Conservation (phyloP, 305 asterid species). For the Fraxinus xanthoxyloides region DNA sequence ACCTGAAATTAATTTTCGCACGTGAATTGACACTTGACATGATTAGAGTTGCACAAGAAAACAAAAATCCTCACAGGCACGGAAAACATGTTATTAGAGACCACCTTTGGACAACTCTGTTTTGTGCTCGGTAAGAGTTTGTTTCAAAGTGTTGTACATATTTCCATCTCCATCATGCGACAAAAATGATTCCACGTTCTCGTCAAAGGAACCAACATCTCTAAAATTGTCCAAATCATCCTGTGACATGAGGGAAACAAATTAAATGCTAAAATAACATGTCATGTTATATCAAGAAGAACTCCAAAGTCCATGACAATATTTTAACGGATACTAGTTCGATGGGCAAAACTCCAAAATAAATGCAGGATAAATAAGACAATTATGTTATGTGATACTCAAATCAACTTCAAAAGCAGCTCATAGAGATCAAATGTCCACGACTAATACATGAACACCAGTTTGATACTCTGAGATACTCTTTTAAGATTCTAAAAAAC, state of each 20-base stretch:
- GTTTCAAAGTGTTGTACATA: conserved; percentile 75
- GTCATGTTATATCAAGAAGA: background rate
- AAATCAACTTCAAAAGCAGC: background rate
- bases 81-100: background rate
- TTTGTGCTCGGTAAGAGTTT: conserved; percentile 68
- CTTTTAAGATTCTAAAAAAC: background rate
- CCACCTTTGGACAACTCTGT: conserved; percentile 80
- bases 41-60: background rate
- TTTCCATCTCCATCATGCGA: conserved; percentile 81
- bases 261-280: conserved; percentile 14
- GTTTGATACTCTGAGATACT: background rate
- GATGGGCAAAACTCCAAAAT: background rate
- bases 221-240: conserved; percentile 87
- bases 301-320: background rate
- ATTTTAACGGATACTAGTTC: background rate
- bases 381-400: background rate
- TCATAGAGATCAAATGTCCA: background rate
- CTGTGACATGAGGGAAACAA: conserved; percentile 35
- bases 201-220: conserved; percentile 79
- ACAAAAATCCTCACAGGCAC: conserved; percentile 9
- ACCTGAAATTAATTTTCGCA: conserved; percentile 39
- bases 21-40: background rate
- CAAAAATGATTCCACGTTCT: conserved; percentile 76
- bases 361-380: background rate
- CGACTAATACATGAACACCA: background rate